Percentiles rank a stretch among this genome's conserved stretches.
phyloP scores from a whole-genome alignment of 441 rosid genomes.

The Populus hybrid region DNA sequence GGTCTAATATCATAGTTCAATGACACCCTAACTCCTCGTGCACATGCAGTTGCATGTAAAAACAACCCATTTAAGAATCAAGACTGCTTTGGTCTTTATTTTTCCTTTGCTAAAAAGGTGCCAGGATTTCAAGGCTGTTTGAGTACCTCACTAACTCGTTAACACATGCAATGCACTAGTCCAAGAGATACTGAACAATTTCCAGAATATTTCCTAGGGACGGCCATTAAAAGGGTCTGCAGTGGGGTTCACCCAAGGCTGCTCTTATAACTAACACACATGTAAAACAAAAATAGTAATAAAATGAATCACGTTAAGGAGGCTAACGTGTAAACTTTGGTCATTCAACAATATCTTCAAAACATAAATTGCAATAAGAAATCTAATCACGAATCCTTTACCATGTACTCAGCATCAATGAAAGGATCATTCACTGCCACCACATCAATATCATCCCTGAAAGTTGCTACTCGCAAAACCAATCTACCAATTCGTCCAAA shows the following conservation, averaged over 20 bases:
- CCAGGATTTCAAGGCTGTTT: not conserved
- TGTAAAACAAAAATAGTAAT: too few species aligned
- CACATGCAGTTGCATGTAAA: not conserved
- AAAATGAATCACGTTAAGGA: not conserved
- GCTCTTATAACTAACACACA: not conserved
- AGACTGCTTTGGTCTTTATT: not conserved
- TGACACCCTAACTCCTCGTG: not conserved
- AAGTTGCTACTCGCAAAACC: slow-evolving; percentile 81
- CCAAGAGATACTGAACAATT: not conserved
- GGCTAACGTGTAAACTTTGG: too few species aligned
- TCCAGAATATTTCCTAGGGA: not conserved
- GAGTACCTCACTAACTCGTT: not conserved
- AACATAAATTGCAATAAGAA: slow-evolving; percentile 2
- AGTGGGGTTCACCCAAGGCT: not conserved
- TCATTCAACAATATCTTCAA: not conserved
- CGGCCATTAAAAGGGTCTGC: not conserved
- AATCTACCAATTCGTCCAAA: slow-evolving; percentile 98
- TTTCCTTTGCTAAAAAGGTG: not conserved
- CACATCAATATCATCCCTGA: slow-evolving; percentile 83
- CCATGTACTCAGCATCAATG: slow-evolving; percentile 93
- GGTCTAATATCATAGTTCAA: not conserved
- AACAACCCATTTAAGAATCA: not conserved
- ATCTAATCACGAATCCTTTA: slow-evolving; percentile 26
- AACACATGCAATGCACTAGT: not conserved
- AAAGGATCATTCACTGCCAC: slow-evolving; percentile 98